A percentile compares a stretch with the other conserved stretches of the same genome.
These are phyloP conservation scores for Immersiella caudata DNA, from an alignment of 495 filamentous ascomycete species.

Conservation along the genomic window DNA sequence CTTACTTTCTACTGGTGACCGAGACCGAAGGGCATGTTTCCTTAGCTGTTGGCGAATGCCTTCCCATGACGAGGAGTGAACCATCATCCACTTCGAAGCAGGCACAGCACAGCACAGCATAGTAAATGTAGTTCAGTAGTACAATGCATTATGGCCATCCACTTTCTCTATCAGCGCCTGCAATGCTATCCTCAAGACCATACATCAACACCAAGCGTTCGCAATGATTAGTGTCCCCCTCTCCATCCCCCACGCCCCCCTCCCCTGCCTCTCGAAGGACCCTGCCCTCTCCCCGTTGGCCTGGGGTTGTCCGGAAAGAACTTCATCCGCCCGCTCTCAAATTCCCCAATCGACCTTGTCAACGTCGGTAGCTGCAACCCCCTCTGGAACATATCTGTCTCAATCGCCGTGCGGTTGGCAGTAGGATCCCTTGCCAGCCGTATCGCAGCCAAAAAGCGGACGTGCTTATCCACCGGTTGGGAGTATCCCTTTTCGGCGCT, in stretches of 20 bases:
- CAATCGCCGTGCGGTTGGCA: background rate
- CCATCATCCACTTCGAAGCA: too few relatives aligned
- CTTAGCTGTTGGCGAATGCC: too few relatives aligned
- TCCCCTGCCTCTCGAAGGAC: background rate
- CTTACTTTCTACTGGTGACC: too few relatives aligned
- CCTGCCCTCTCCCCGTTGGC: background rate
- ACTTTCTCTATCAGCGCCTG: too few relatives aligned
- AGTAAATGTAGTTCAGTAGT: too few relatives aligned
- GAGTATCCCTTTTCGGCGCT: slow-evolving; percentile 52
- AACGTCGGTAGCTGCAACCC: background rate
- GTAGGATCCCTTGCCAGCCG: background rate
- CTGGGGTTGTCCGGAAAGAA: background rate
- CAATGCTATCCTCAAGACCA: too few relatives aligned
- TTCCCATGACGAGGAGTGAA: too few relatives aligned
- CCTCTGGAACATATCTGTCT: background rate
- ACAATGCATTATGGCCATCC: too few relatives aligned
- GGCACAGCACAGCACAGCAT: too few relatives aligned
- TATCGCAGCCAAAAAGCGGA: background rate
- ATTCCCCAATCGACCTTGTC: background rate
- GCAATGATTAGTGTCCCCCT: background rate
- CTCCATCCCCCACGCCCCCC: background rate
- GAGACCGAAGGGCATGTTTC: too few relatives aligned
- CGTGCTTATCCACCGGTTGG: background rate
- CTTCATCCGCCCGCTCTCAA: background rate
- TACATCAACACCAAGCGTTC: too few relatives aligned